A percentile compares a stretch with the other conserved stretches of the same genome.
phyloP scores from a whole-genome alignment of 768 basidiomycete species.

The Leccinum imitatum region DNA sequence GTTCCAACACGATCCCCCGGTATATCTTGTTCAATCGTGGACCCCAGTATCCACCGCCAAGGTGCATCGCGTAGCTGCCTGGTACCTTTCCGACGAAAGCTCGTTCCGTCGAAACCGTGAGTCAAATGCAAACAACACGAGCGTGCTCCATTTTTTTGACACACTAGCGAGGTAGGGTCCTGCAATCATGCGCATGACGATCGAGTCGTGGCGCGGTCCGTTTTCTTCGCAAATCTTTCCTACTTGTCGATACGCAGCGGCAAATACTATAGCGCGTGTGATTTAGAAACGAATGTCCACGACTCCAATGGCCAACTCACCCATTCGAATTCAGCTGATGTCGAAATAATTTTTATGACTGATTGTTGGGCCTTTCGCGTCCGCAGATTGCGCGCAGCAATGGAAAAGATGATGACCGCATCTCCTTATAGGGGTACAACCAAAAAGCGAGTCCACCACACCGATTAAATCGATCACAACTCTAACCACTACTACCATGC shows the following conservation, averaged over 20 bases:
- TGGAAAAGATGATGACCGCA: too few species aligned
- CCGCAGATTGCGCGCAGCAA: too few species aligned
- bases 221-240: constrained; percentile 94
- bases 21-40: constrained; percentile 97
- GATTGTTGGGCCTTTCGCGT: too few species aligned
- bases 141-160: constrained; percentile 16
- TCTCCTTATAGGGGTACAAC: too few species aligned
- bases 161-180: constrained; percentile 87
- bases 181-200: constrained; percentile 98
- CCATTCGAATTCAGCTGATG: constrained; percentile 62
- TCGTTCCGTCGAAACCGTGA: constrained; percentile 56
- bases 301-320: constrained; percentile 35
- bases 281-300: constrained; percentile 33
- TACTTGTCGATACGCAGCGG: constrained; percentile 92
- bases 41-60: constrained; percentile 94
- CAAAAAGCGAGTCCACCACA: too few species aligned
- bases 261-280: constrained; percentile 65
- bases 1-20: constrained; percentile 85
- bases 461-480: too few species aligned
- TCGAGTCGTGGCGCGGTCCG: constrained; percentile 59
- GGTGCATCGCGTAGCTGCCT: constrained; percentile 88
- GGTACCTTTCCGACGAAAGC: constrained; percentile 97
- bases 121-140: not conserved
- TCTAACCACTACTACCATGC: too few species aligned
- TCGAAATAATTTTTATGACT: too few species aligned